Evolutionary conservation across 495 filamentous ascomycete species (phyloP).

Genomic region (Neurospora sp.): DNA sequence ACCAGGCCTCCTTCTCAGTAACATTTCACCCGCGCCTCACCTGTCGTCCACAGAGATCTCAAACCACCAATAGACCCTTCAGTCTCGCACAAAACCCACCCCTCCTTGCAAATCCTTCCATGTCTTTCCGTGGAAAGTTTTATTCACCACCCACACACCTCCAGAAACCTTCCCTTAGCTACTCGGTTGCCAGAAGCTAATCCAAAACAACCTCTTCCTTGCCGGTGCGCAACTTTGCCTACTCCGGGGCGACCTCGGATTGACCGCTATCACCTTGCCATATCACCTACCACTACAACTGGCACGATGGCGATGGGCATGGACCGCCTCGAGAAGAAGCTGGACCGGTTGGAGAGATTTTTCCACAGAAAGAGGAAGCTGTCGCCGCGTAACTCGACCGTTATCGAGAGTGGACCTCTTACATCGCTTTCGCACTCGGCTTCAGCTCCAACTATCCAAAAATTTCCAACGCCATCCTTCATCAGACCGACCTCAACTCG

Average conservation of each 20-base stretch:
- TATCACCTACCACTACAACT: neutral
- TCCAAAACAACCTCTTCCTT: neutral
- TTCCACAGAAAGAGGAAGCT: conserved; percentile 19
- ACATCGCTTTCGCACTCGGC: neutral
- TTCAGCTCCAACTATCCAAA: conserved; percentile 2
- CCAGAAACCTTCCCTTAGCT: neutral
- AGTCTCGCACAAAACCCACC: neutral
- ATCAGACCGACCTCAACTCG: conserved; percentile 35
- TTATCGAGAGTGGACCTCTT: neutral
- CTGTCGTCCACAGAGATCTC: conserved; percentile 7
- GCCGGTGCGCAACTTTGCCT: neutral
- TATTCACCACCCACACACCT: neutral
- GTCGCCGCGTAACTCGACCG: neutral
- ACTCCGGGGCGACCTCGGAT: neutral
- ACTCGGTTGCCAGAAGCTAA: neutral
- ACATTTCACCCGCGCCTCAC: neutral
- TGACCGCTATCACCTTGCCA: neutral
- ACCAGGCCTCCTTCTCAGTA: neutral
- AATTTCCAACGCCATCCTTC: conserved; percentile 37
- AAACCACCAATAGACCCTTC: conserved; percentile 2
- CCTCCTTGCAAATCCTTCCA: neutral
- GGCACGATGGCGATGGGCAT: conserved; percentile 14
- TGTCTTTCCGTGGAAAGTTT: neutral
- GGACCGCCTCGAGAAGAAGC: conserved; percentile 12
- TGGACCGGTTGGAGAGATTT: conserved; percentile 23